Base-by-base conservation (phyloP, 306 rosid genomes). In the Rosa multiflora region DNA sequence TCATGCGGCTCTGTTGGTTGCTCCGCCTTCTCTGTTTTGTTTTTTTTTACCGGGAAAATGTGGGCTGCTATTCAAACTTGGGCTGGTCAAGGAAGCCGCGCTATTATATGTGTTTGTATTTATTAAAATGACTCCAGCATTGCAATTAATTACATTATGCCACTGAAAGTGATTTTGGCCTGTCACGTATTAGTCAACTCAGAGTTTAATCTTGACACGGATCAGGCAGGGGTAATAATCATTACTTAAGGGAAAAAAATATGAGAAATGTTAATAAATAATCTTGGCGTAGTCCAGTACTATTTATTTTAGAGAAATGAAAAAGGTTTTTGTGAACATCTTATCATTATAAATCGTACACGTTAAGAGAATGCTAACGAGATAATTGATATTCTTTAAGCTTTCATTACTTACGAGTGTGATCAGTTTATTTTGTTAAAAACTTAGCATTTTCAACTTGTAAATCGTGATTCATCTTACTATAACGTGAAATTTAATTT, bases 11-110 rank as follows among this genome's bases (percentile, higher is more conserved):
- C 8, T 7, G 70, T 56, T 73, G 9, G 29, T 26, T 39, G 18
- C 62, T 76, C 58, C 74, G 47, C 70, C 71, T 46, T 56, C 29
- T 26, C 29, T 26, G 29, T 26, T 26, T 26, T 26, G 29, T 58
- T 72, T 79, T 77, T 72, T 79, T 75, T 86, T 81, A 47, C 92
- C 89, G 97, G 94, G 90, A 84, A 87, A 80, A 52, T 13, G 49
- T 13, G 52, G 74, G 14, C 73, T 61, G 83, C 52, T 47, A 75
- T 89, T 87, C 76, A 84, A 82, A 87, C 76, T 46, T 66, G 70
- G 72, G 49, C 12, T 37, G 35, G 68, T 62, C 42, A 62, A 0
- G 39, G 15, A 59, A 35, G 58, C 52, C 61, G 12, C 61, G 12
- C 47, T 64, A 1, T 42, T 74, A 66, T 74, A 74, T 52, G 79